These are phyloP conservation scores for Lactarius quietus DNA, from an alignment of 768 basidiomycete species.

Conservation along the genomic window DNA sequence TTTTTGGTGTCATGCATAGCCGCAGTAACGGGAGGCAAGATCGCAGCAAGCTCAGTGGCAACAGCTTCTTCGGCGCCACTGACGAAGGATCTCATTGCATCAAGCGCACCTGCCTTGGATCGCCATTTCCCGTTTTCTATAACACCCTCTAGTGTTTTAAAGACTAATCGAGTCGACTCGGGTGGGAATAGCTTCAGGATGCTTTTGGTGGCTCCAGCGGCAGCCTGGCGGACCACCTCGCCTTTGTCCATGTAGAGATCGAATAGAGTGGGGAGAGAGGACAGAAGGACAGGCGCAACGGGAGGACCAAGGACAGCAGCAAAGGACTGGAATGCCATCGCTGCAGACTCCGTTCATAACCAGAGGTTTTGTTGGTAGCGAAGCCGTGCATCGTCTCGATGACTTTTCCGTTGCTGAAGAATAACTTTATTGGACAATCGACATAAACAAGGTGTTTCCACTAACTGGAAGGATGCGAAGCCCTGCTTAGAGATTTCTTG, in stretches of 20 bases:
- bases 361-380: slow-evolving; percentile 81
- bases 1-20: slow-evolving; percentile 97
- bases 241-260: slow-evolving; percentile 93
- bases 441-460: slow-evolving; percentile 21
- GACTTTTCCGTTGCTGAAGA: slow-evolving; percentile 56
- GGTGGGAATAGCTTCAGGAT: slow-evolving; percentile 83
- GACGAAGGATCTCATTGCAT: slow-evolving; percentile 76
- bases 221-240: slow-evolving; percentile 81
- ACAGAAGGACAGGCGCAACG: slow-evolving; percentile 68
- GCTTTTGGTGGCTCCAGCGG: slow-evolving; percentile 74
- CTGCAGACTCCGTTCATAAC: slow-evolving; percentile 87
- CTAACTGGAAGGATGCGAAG: slow-evolving; percentile 57
- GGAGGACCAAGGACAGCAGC: slow-evolving; percentile 66
- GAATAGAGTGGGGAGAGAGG: slow-evolving; percentile 72
- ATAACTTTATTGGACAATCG: slow-evolving; percentile 21
- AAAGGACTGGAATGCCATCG: slow-evolving; percentile 75
- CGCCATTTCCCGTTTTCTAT: slow-evolving; percentile 90
- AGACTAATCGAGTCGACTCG: slow-evolving; percentile 69
- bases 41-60: slow-evolving; percentile 74
- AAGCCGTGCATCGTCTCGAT: slow-evolving; percentile 62
- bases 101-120: slow-evolving; percentile 89
- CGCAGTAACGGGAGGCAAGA: slow-evolving; percentile 81
- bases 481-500: slow-evolving; percentile 65
- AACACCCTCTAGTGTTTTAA: slow-evolving; percentile 65
- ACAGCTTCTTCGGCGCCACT: slow-evolving; percentile 66